phyloP scores from a whole-genome alignment of 2,329 filamentous ascomycete genomes.

The Didymosphaeria variabile region DNA sequence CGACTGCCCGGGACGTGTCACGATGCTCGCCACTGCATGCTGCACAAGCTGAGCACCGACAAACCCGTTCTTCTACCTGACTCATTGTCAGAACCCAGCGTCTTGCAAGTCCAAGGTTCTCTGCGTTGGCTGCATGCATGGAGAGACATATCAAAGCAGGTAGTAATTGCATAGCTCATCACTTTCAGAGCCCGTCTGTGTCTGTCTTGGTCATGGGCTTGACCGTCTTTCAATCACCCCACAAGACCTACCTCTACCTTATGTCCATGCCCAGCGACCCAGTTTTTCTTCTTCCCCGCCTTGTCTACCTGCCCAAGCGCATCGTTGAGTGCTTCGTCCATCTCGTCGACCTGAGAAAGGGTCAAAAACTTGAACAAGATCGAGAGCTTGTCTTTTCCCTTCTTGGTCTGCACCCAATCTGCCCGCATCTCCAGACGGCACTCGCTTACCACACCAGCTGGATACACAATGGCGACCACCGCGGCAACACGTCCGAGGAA shows the following conservation, averaged over 20 bases:
- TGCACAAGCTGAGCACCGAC: no score
- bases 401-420: slow-evolving; percentile 38
- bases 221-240: slow-evolving; percentile 16
- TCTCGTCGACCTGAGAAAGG: slow-evolving; percentile 31
- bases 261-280: slow-evolving; percentile 41
- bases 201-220: neutral
- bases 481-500: slow-evolving; percentile 70
- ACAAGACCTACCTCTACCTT: slow-evolving; percentile 42
- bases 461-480: slow-evolving; percentile 68
- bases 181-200: neutral
- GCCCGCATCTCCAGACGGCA: slow-evolving; percentile 41
- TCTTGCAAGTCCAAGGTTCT: no score
- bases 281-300: slow-evolving; percentile 53
- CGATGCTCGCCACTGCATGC: slow-evolving; percentile 7
- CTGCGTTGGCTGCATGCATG: neutral
- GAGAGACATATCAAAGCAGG: no score
- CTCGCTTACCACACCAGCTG: slow-evolving; percentile 62
- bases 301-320: slow-evolving; percentile 45
- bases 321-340: slow-evolving; percentile 44
- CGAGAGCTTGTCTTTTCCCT: slow-evolving; percentile 40
- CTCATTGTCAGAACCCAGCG: no score
- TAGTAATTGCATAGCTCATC: no score
- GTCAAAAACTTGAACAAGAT: slow-evolving; percentile 39
- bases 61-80: no score
- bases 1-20: neutral